Evolutionary conservation across 805 yeast genomes (phyloP), one percentile per base, ranked within the genome.

Genomic region (Metschnikowia lochheadii): DNA sequence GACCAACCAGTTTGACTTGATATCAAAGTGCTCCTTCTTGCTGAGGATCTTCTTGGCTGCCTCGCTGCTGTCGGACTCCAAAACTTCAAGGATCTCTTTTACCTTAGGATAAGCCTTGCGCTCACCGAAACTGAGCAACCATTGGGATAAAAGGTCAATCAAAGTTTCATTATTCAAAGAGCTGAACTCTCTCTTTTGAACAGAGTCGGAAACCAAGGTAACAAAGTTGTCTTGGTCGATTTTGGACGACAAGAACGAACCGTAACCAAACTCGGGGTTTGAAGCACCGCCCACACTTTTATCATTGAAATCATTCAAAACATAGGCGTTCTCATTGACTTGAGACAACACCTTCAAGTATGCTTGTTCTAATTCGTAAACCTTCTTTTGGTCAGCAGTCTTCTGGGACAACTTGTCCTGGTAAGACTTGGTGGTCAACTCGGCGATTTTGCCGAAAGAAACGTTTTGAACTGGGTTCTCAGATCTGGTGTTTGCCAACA

Each of bases 231-330:
- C 61, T 49, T 79, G 78, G 54, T 78, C 76, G 57, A 82, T 82
- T 58, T 81, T 78, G 36, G 70, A 70, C 46, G 78, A 80, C 58
- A 90, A 68, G 63, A 76, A 89, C 26, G 80, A 70, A 66, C 98
- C 98, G 58, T 79, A 88, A 7, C 97, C 96, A 63, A 73, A 91
- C 68, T 90, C 97, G 21, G 97, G 98, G 46, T 82, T 79, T 17
- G 82, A 62, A 33, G 69, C 67, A 13, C 52, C 47, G 3, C 81
- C 80, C 46, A 73, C 70, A 40, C 75, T 70, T 34, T 70, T 68
- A 21, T 78, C 73, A 15, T 76, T 59, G 56, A 68, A 79, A 49
- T 83, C 83, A 67, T 89, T 85, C 64, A 87, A 73, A 35, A 90
- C 68, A 47, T 78, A 73, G 53, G 87, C 71, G 49, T 80, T 74